Evolutionary conservation across 192 early-diverging fungal genomes (phyloP).

Genomic region (Coemansia sp.): DNA sequence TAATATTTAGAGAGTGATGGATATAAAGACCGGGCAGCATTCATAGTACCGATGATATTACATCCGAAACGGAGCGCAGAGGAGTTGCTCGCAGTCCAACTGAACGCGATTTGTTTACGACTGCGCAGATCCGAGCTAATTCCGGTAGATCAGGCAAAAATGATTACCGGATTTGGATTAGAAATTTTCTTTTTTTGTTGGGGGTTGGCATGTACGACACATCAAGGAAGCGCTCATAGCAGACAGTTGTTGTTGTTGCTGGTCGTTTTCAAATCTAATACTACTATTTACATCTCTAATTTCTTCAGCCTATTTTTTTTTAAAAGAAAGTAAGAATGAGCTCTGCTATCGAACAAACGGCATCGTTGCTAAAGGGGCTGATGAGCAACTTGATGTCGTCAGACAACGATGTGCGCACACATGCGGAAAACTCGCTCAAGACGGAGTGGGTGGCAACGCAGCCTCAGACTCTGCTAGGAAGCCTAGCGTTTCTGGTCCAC

Average conservation of each 20-base stretch:
- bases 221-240: too few species aligned
- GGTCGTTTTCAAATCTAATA: too few species aligned
- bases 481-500: conserved; percentile 61
- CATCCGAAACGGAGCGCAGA: background rate
- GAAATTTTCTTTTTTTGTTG: background rate
- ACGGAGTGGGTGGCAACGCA: conserved; percentile 62
- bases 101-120: background rate
- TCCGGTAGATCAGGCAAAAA: background rate
- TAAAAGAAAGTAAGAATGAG: conserved; percentile 24
- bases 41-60: background rate
- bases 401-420: conserved; percentile 65
- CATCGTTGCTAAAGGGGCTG: conserved; percentile 41
- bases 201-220: background rate
- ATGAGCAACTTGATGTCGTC: conserved; percentile 58
- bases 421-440: conserved; percentile 67
- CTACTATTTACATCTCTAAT: background rate
- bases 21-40: conserved; percentile 2
- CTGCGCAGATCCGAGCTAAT: background rate
- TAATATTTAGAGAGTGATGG: conserved; percentile 16
- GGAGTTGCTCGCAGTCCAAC: background rate
- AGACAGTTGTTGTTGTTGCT: too few species aligned
- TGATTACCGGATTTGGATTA: background rate
- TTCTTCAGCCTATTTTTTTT: background rate
- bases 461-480: conserved; percentile 62
- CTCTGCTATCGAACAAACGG: conserved; percentile 38